phyloP scores from a whole-genome alignment of 2,329 filamentous ascomycete genomes.

The Xylariaceae sp. region DNA sequence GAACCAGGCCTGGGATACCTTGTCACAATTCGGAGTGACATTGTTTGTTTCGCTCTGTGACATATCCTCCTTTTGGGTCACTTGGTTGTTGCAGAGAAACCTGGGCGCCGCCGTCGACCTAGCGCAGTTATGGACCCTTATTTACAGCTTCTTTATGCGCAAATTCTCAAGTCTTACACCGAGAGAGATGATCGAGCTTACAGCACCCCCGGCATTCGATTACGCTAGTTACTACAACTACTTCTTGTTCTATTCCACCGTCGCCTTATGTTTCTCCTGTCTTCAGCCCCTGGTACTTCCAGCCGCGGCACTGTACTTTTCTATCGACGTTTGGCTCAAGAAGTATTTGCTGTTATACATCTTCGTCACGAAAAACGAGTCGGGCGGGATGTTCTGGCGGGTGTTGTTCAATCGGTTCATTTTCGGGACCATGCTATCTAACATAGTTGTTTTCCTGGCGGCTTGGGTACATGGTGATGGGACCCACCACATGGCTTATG shows the following conservation, averaged over 20 bases:
- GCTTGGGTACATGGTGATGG: slow-evolving; percentile 71
- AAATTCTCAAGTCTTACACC: slow-evolving; percentile 88
- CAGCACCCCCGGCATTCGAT: slow-evolving; percentile 89
- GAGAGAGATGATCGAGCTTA: slow-evolving; percentile 87
- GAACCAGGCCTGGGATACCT: slow-evolving; percentile 60
- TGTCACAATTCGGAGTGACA: slow-evolving; percentile 64
- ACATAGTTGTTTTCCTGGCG: slow-evolving; percentile 76
- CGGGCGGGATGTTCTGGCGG: slow-evolving; percentile 90
- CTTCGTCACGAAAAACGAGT: slow-evolving; percentile 96
- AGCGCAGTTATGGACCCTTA: slow-evolving; percentile 81
- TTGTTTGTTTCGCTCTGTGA: slow-evolving; percentile 76
- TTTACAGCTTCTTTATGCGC: slow-evolving; percentile 82
- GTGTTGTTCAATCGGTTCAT: slow-evolving; percentile 91
- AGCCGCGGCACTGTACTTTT: slow-evolving; percentile 87
- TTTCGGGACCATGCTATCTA: slow-evolving; percentile 77
- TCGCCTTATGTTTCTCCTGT: slow-evolving; percentile 80
- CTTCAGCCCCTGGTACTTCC: slow-evolving; percentile 87
- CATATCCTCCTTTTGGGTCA: slow-evolving; percentile 91
- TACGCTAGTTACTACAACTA: slow-evolving; percentile 98
- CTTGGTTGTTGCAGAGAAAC: slow-evolving; percentile 89
- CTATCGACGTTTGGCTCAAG: slow-evolving; percentile 84
- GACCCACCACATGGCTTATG: slow-evolving; percentile 63
- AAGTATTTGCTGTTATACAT: slow-evolving; percentile 95
- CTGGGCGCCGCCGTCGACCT: slow-evolving; percentile 92
- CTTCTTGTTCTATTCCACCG: slow-evolving; percentile 91